A percentile compares a stretch with the other conserved stretches of the same genome.
Conservation (phyloP, 164 flowering plant species). For the Tetrastigma voinierianum region DNA sequence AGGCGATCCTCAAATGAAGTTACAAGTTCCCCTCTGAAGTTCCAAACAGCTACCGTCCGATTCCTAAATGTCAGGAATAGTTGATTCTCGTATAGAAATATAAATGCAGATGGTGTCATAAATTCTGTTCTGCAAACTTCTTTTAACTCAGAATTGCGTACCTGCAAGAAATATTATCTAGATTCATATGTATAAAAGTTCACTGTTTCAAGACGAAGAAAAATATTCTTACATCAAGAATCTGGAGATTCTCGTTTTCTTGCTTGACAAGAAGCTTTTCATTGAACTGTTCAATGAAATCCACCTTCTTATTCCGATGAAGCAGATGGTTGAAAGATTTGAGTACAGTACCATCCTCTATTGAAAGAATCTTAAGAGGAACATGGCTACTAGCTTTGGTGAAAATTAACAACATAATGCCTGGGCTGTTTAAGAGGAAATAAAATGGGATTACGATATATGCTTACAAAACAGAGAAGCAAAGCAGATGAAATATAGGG, state of each 20-base stretch:
- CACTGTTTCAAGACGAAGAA: neutral
- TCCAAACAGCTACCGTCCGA: conserved; percentile 99
- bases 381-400: conserved; percentile 58
- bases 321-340: conserved; percentile 82
- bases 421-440: conserved; percentile 56
- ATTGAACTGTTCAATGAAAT: conserved; percentile 76
- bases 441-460: neutral
- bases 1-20: conserved; percentile 98
- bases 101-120: conserved; percentile 98
- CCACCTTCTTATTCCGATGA: conserved; percentile 89
- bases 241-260: conserved; percentile 75
- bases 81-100: conserved; percentile 94
- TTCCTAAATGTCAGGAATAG: conserved; percentile 86
- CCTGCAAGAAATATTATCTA: conserved; percentile 41
- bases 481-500: neutral
- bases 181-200: neutral
- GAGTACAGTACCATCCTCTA: conserved; percentile 92
- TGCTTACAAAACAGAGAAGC: neutral
- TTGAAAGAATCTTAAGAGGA: conserved; percentile 82
- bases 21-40: conserved; percentile 91
- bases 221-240: conserved; percentile 56
- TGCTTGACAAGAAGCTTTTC: conserved; percentile 83
- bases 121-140: conserved; percentile 88
- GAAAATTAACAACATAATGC: conserved; percentile 87
- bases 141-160: conserved; percentile 67